Evolutionary conservation across 2,329 filamentous ascomycete genomes (phyloP).

Genomic region (Epichloe typhina): DNA sequence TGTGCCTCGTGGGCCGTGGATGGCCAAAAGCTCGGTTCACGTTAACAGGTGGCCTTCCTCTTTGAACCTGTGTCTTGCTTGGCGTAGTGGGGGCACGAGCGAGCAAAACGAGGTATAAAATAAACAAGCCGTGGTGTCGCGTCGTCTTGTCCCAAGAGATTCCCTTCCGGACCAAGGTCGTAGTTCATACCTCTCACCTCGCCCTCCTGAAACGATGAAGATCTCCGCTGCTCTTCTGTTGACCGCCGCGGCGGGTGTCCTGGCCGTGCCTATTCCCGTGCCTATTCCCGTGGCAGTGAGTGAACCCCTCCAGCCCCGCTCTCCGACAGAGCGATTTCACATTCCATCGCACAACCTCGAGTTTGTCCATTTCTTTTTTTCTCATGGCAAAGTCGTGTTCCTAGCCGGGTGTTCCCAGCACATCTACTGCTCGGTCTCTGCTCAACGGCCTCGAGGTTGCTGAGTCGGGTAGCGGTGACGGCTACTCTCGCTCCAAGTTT

Average conservation of each 20-base stretch:
- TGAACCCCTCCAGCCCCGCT: background rate
- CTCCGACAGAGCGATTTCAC: no score
- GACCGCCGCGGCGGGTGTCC: constrained; percentile 12
- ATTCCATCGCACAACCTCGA: no score
- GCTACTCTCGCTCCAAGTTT: constrained; percentile 56
- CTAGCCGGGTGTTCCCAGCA: constrained; percentile 49
- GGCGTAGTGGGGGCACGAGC: no score
- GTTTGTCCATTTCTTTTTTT: background rate
- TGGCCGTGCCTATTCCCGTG: constrained; percentile 16
- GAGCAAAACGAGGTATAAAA: no score
- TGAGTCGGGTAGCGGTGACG: constrained; percentile 36
- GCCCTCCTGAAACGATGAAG: constrained; percentile 15
- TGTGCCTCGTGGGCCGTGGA: no score
- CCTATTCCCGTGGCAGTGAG: constrained; percentile 16
- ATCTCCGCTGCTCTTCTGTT: constrained; percentile 15
- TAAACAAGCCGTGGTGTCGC: no score
- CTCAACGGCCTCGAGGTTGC: constrained; percentile 47
- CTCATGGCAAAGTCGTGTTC: background rate
- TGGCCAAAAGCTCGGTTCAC: no score
- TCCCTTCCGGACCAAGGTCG: no score
- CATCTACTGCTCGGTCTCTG: constrained; percentile 40
- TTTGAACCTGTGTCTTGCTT: background rate
- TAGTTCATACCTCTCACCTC: no score
- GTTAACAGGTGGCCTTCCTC: background rate
- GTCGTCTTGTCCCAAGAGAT: no score